Evolutionary conservation across 176 grass and related monocot species (phyloP), one percentile per base, ranked within the genome.

Genomic region (Bonia amplexicaulis): DNA sequence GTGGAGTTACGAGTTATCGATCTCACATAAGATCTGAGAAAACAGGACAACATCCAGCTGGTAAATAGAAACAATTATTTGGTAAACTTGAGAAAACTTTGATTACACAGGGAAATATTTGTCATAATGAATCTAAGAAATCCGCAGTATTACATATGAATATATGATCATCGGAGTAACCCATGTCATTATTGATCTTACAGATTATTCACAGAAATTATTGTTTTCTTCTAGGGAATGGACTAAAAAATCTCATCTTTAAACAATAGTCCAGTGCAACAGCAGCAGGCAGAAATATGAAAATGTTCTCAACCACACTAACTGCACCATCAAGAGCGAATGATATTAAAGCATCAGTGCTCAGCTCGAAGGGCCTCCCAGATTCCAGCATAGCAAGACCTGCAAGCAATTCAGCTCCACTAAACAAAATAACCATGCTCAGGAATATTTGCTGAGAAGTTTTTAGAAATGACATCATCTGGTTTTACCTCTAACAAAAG

Each of bases 201-300:
- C 53, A 84, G 48, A 46, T 87, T 79, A 20, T 44, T 84, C 40
- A 61, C 9, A 61, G 61, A 79, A 74, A 68, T 66, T 89, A 94
- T 75, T 87, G 81, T 86, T 92, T 91, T 81, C 80, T 86, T 31
- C 71, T 87, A 72, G 93, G 91, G 33, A 96, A 96, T 80, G 96
- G 93, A 86, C 93, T 94, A 79, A 99, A 76, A 86, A 96, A 17
- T 44, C 83, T 77, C 81, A 89, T 92, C 84, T 99, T 99, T 82
- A 99, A 96, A 79, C 93, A 99, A 51, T 81, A 96, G 73, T 99
- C 96, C 59, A 99, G 84, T 29, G 96, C 93, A 91, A 96, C 72
- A 73, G 96, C 84, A 84, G 93, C 87, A 82, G 89, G 77, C 9
- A 99, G 70, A 89, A 96, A 96, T 77, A 93, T 91, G 63, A 99